Percentiles rank a stretch among this genome's conserved stretches.
phyloP scores from a whole-genome alignment of 2,329 filamentous ascomycete genomes.

The Fusarium humuli region DNA sequence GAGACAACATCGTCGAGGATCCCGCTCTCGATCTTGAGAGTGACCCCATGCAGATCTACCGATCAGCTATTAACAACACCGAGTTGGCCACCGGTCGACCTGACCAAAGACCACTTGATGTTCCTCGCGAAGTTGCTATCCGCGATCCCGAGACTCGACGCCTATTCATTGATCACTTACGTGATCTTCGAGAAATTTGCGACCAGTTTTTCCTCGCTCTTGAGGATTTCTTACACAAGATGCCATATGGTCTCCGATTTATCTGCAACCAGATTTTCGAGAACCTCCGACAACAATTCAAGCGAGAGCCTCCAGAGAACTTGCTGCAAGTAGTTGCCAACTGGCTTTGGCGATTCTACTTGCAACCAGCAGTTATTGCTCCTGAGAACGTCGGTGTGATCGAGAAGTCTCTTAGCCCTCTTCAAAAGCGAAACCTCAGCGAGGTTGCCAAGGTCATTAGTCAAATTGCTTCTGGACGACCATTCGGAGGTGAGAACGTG shows the following conservation, averaged over 20 bases:
- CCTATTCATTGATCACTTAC: slow-evolving; percentile 92
- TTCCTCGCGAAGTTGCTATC: slow-evolving; percentile 93
- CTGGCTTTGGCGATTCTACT: slow-evolving; percentile 95
- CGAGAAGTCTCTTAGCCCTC: slow-evolving; percentile 86
- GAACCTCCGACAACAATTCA: slow-evolving; percentile 79
- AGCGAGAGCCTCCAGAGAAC: slow-evolving; percentile 79
- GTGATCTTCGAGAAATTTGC: slow-evolving; percentile 92
- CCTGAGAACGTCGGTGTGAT: slow-evolving; percentile 95
- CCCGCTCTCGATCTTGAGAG: slow-evolving; percentile 92
- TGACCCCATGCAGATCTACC: slow-evolving; percentile 97
- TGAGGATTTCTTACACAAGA: slow-evolving; percentile 84
- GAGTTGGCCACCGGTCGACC: slow-evolving; percentile 90
- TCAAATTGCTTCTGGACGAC: slow-evolving; percentile 86
- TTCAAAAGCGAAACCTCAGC: slow-evolving; percentile 91
- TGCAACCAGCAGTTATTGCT: slow-evolving; percentile 87
- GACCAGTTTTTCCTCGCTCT: slow-evolving; percentile 87
- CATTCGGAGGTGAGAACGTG: slow-evolving; percentile 94
- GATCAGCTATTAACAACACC: slow-evolving; percentile 95
- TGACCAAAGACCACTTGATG: slow-evolving; percentile 83
- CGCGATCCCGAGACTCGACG: slow-evolving; percentile 92
- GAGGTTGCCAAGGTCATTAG: slow-evolving; percentile 93
- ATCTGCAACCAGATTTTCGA: slow-evolving; percentile 89
- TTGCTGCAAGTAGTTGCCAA: slow-evolving; percentile 86
- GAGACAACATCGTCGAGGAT: slow-evolving; percentile 93
- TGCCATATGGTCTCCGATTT: slow-evolving; percentile 94